Base-by-base conservation (phyloP, 345 rosid genomes). In the Luvunga scandens region DNA sequence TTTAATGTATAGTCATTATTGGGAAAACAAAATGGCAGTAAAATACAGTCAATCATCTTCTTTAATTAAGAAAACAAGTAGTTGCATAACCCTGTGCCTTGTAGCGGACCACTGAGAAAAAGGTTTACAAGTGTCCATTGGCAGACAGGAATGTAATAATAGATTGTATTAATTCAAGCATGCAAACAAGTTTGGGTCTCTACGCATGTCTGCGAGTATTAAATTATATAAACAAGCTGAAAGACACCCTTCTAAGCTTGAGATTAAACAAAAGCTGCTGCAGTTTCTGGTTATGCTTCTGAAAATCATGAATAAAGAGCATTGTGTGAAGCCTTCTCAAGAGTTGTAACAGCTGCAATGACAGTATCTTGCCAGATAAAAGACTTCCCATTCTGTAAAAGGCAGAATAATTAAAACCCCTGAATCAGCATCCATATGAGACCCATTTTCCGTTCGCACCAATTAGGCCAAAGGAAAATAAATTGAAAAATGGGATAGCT, bases 341-440 rank as follows among this genome's bases (percentile, higher is more conserved):
- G 97, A 66, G 93, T 91, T 80, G 77, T 78, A 67, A 93, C 91
- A 7, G 92, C 88, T 75, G 88, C 83, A 85, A 94, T 92, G 69
- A 93, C 97, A 84, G 82, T 90, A 86, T 94, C 94, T 42, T 96
- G 99, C 98, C 98, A 97, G 78, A 82, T 66, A 78, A 94, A 93
- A 30, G 77, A 71, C 69, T 86, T 88, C 60, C 64, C 77, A 50
- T 48, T 83, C 99, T 94, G 88, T 75, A 84, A 50, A 75, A 57
- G 39, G 66, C 66, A 77, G 65, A 53, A 77, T 27, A 38, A 62
- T 74, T 55, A 31, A 66, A 16, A 56, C 50, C n/a, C 36, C 27
- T 22, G 10, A 63, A 73, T 39, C 63, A 68, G 21, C 48, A 76
- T 70, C 71, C 63, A 61, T 39, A 38, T 72, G 36, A 82, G 70